Evolutionary conservation across 73 alveolate genomes (phyloP), one percentile per base, ranked within the genome.

Genomic region (Halteria grandinella): DNA sequence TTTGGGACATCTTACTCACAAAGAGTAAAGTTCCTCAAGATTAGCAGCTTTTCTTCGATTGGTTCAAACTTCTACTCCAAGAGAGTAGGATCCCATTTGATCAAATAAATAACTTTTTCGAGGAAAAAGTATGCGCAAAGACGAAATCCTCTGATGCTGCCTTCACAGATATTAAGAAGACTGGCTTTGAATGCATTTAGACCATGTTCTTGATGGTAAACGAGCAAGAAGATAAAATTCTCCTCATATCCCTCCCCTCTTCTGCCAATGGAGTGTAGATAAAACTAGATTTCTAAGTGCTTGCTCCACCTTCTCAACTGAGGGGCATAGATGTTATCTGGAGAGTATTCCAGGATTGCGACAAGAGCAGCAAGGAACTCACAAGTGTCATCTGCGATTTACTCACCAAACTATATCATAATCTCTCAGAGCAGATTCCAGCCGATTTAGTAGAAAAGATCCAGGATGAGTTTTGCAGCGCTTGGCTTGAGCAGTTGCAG

Each of bases 111-210:
- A 5, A 47, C 29, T 66, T 66, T 25, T 66, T 66, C 66, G 23
- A 66, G 28, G 47, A 45, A n/a, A 66, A 66, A 44, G 52, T 66
- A 5, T 66, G 80, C 69, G 15, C 17, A 1, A 11, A 43, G 45
- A n/a, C n/a, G n/a, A n/a, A n/a, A n/a, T n/a, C n/a, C n/a, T n/a
- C n/a, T n/a, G 80, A 47, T 25, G 80, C 47, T 27, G 47, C 20
- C 69, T 66, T 66, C 23, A 66, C 43, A 36, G 43, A 34, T 32
- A 66, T 66, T 10, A 66, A 66, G 37, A 66, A 66, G 52, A 37
- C 63, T n/a, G 80, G 80, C 15, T 66, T 66, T 37, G 80, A 66
- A 10, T 66, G 80, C 29, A 41, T 66, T 28, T 6, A 24, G 34
- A 18, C 39, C n/a, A 66, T 66, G 29, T 66, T 66, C 69, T 66